Percentiles rank a stretch among this genome's conserved stretches.
Evolutionary conservation across 768 basidiomycete genomes (phyloP).

Genomic region (Chlorophyllum brunneum): DNA sequence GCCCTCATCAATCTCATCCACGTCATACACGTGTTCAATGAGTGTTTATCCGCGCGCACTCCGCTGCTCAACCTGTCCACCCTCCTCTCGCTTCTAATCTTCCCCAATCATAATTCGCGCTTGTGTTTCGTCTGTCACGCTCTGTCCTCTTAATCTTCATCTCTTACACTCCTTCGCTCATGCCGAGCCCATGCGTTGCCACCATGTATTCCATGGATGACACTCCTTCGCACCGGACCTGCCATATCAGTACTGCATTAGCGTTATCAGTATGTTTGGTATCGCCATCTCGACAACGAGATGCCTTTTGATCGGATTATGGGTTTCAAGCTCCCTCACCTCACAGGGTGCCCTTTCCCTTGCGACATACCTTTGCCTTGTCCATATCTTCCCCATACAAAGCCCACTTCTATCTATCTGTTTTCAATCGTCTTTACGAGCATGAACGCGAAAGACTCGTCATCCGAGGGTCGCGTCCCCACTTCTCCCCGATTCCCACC

Average conservation of each 20-base stretch:
- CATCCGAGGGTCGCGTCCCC: constrained; percentile 6
- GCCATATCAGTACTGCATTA: constrained; percentile 9
- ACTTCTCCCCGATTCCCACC: constrained; percentile 15
- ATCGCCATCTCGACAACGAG: not conserved
- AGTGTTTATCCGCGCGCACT: constrained; percentile 7
- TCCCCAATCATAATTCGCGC: constrained; percentile 6
- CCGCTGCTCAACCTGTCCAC: not conserved
- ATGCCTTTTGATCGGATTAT: constrained; percentile 4
- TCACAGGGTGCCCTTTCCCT: constrained; percentile 19
- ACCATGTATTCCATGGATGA: constrained; percentile 3
- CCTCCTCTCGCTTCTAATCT: constrained; percentile 8
- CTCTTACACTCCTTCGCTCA: constrained; percentile 3
- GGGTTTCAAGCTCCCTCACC: constrained; percentile 1
- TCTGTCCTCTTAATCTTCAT: not conserved
- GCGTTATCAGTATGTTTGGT: constrained; percentile 6
- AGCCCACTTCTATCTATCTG: constrained; percentile 8
- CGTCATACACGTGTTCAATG: constrained; percentile 12
- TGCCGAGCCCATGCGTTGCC: not conserved
- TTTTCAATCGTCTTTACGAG: not conserved
- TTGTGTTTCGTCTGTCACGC: constrained; percentile 11
- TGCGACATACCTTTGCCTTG: constrained; percentile 1
- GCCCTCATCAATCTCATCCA: constrained; percentile 9
- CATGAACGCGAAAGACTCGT: constrained; percentile 11
- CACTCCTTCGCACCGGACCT: not conserved
- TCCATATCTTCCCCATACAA: constrained; percentile 7